Conservation (phyloP, 225 moss, liverwort and hornwort genomes). For the Marchantia paleacea region DNA sequence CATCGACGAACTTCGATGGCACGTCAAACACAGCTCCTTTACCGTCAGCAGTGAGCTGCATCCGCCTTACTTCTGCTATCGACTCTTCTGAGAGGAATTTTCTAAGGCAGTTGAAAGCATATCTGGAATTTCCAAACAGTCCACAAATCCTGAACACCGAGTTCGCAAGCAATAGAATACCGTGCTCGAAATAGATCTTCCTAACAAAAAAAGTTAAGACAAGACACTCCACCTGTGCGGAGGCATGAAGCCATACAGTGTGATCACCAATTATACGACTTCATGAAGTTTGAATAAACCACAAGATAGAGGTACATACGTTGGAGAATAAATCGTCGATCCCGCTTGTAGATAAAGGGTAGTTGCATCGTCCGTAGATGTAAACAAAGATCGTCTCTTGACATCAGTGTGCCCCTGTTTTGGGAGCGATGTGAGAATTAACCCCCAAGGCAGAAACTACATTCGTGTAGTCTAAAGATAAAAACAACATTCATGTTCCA, state of each 20-base stretch:
- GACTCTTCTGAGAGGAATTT: constrained; percentile 60
- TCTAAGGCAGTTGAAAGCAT: constrained; percentile 71
- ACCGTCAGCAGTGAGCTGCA: constrained; percentile 75
- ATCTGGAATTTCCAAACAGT: constrained; percentile 24
- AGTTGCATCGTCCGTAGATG: constrained; percentile 72
- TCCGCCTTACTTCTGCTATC: constrained; percentile 71
- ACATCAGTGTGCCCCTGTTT: constrained; percentile 69
- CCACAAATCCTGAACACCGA: background rate
- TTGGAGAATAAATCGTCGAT: constrained; percentile 60
- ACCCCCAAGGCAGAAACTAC: background rate
- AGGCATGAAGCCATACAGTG: background rate
- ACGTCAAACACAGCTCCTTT: constrained; percentile 86
- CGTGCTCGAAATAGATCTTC: background rate
- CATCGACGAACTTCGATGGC: constrained; percentile 50
- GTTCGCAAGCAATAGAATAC: background rate
- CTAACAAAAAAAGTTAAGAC: background rate
- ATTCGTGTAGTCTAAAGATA: background rate
- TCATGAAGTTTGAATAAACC: background rate
- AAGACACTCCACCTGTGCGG: background rate
- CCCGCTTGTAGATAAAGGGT: constrained; percentile 61
- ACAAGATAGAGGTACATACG: constrained; percentile 28
- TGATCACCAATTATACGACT: background rate
- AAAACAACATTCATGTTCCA: background rate
- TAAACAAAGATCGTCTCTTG: constrained; percentile 76
- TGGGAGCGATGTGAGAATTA: background rate